Percentiles rank a stretch among this genome's conserved stretches.
Conservation (phyloP, 2,329 filamentous ascomycete genomes). For the Sporothrix sp. region DNA sequence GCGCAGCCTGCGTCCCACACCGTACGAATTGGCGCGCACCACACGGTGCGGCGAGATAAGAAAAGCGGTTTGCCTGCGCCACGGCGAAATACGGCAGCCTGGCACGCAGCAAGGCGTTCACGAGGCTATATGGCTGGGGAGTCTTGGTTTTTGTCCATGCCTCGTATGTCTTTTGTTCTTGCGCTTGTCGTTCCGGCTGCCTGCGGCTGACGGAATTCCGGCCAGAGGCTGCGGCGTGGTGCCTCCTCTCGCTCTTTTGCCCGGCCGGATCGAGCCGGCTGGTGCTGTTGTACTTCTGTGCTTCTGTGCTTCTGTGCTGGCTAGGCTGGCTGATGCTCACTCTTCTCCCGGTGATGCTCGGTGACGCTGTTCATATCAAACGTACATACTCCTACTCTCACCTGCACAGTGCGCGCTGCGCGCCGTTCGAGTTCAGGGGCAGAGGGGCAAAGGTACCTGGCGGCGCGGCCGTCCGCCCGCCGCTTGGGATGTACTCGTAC, state of each 20-base stretch:
- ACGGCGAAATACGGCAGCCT: slow-evolving; percentile 9
- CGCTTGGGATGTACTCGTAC: background rate
- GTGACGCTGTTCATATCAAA: no score
- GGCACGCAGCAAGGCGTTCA: no score
- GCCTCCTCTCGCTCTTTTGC: no score
- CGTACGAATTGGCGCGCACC: background rate
- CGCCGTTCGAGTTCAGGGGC: no score
- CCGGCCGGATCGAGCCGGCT: no score
- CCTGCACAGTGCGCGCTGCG: no score
- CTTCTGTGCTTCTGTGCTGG: no score
- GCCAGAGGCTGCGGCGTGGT: slow-evolving; percentile 4
- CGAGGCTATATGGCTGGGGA: background rate
- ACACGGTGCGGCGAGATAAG: background rate
- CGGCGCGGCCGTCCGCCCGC: background rate
- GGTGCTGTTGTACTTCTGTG: no score
- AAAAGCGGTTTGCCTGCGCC: no score
- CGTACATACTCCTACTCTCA: no score
- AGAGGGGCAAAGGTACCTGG: background rate
- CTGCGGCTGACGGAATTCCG: slow-evolving; percentile 9
- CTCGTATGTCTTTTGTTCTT: background rate
- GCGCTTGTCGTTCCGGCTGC: slow-evolving; percentile 1
- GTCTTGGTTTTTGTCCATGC: background rate
- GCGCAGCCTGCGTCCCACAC: slow-evolving; percentile 2
- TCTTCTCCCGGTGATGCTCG: no score
- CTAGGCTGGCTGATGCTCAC: no score